Evolutionary conservation across 2,329 filamentous ascomycete species (phyloP).

Genomic region (Paecilomyces variotii): DNA sequence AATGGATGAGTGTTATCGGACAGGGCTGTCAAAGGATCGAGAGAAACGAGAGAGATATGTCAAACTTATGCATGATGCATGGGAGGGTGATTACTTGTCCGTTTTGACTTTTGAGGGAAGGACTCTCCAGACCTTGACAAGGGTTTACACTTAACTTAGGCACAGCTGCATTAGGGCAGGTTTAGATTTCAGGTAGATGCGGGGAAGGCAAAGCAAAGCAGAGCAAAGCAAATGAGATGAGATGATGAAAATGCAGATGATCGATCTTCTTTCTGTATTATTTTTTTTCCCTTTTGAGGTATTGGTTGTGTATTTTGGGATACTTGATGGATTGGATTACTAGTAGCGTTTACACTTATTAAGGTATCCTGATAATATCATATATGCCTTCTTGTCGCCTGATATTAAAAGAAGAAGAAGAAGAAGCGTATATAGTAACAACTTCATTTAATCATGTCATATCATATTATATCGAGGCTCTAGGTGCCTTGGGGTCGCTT

Average conservation of each 20-base stretch:
- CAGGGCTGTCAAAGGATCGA: neutral
- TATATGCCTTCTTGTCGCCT: too few relatives aligned
- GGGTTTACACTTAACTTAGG: too few relatives aligned
- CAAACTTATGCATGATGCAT: neutral
- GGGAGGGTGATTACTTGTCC: neutral
- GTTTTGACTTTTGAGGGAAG: neutral
- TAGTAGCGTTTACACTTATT: too few relatives aligned
- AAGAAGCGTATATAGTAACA: too few relatives aligned
- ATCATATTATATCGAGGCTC: constrained; percentile 9
- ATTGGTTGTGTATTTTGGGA: too few relatives aligned
- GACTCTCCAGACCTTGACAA: neutral
- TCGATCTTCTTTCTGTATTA: neutral
- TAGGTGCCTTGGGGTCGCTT: constrained; percentile 14
- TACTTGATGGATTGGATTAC: too few relatives aligned
- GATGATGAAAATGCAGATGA: neutral
- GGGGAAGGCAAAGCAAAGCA: neutral
- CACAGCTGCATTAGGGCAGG: neutral
- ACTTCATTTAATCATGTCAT: neutral
- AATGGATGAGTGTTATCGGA: neutral
- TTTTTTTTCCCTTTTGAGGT: too few relatives aligned
- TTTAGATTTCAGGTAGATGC: neutral
- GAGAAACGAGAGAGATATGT: neutral
- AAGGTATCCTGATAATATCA: too few relatives aligned
- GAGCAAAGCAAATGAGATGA: neutral
- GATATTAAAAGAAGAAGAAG: neutral